Percentiles rank a stretch among this genome's conserved stretches.
Conservation (phyloP, 208 protist species). For the Phytomonas sp. region DNA sequence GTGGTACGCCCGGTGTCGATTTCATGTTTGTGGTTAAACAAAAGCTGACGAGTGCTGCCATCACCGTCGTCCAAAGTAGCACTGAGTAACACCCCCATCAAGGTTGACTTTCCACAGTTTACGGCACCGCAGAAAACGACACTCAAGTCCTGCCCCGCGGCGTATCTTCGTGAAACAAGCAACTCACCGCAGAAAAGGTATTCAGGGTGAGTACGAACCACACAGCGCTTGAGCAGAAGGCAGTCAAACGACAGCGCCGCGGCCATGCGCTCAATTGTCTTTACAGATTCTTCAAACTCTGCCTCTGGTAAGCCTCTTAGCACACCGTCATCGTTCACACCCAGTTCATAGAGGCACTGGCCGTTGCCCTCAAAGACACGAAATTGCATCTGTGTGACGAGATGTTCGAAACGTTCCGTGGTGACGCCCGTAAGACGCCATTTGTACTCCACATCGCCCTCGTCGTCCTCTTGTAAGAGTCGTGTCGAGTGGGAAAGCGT, state of each 20-base stretch:
- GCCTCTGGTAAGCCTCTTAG: slow-evolving; percentile 58
- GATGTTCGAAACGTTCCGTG: slow-evolving; percentile 79
- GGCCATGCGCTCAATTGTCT: slow-evolving; percentile 75
- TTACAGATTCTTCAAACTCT: slow-evolving; percentile 78
- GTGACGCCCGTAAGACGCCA: slow-evolving; percentile 86
- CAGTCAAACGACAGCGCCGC: slow-evolving; percentile 41
- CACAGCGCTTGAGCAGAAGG: slow-evolving; percentile 50
- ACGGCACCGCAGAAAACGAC: slow-evolving; percentile 81
- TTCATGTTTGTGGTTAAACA: slow-evolving; percentile 96
- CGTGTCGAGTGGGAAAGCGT: not conserved
- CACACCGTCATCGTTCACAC: slow-evolving; percentile 88
- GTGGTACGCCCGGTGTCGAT: slow-evolving; percentile 90
- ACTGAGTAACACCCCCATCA: slow-evolving; percentile 70
- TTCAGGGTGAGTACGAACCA: slow-evolving; percentile 12
- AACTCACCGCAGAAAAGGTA: slow-evolving; percentile 72
- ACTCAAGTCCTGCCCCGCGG: slow-evolving; percentile 42
- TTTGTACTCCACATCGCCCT: slow-evolving; percentile 96
- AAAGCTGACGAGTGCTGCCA: slow-evolving; percentile 59
- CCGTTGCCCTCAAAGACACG: slow-evolving; percentile 87
- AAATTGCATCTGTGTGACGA: slow-evolving; percentile 93
- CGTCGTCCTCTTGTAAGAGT: slow-evolving; percentile 84
- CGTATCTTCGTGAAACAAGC: slow-evolving; percentile 59
- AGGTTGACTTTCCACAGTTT: slow-evolving; percentile 82
- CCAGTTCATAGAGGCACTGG: slow-evolving; percentile 93
- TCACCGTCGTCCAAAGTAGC: slow-evolving; percentile 68